Base-by-base conservation (phyloP, 805 yeast species). In the Hanseniaspora guilliermondii region DNA sequence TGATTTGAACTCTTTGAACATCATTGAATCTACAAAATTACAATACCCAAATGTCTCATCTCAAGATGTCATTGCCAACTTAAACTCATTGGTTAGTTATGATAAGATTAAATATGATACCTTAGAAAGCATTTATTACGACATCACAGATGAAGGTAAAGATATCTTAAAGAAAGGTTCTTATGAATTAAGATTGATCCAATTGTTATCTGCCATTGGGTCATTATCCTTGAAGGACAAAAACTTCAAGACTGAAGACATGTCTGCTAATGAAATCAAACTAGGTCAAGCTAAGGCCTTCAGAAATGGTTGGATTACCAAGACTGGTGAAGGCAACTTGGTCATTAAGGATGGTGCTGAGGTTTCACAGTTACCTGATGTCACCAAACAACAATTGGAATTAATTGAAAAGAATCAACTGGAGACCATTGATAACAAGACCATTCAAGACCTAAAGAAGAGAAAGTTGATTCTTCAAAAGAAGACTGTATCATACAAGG, bases 281-380 rank as follows among this genome's bases (percentile, higher is more conserved):
- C 76, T 91, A 59, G 99, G 98, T 59, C 98, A 93, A 73, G 95
- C 95, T 61, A 82, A 89, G 64, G 99, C 97, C 17, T 94, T 93
- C 78, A 91, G 88, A 70, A 89, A 89, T 68, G 94, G 95, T 41
- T 93, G 99, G 99, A 82, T 93, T 63, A 72, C 78, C 59, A 93
- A 94, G 68, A 85, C 83, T 56, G 94, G 91, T 56, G 95, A 85
- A 61, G 80, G 76, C 63, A 78, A 65, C 50, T 71, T 67, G 0
- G 70, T 80, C 59, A 73, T 82, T 33, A 70, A 73, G 48, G 61
- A 66, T 16, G 68, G 75, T 54, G 87, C 88, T 37, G 47, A 46
- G 6, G 40, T 30, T 17, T 25, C 19, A 1, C 5, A 38, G 14
- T 56, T 65, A 30, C 70, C 68, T 11, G 96, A 87, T 69, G 74